Evolutionary conservation across 1,284 basidiomycete genomes (phyloP).

Genomic region (Lentinus polychrous): DNA sequence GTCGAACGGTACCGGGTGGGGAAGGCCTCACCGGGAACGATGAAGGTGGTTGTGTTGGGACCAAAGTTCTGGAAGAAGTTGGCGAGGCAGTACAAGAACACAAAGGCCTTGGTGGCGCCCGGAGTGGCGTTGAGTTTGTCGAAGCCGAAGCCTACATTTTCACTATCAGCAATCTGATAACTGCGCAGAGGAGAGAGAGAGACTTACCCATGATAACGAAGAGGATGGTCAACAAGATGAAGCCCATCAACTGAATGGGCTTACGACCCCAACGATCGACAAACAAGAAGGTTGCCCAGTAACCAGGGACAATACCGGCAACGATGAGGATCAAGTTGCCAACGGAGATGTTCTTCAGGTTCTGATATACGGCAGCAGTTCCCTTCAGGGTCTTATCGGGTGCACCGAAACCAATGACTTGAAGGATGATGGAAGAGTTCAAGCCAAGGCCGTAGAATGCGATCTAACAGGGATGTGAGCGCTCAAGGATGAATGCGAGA

Average conservation of each 20-base stretch:
- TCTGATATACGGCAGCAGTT: conserved; percentile 37
- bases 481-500: conserved; percentile 10
- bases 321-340: conserved; percentile 67
- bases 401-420: conserved; percentile 51
- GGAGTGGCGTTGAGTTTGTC: conserved; percentile 53
- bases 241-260: conserved; percentile 76
- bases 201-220: conserved; percentile 51
- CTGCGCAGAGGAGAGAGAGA: neutral
- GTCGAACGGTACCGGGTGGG: conserved; percentile 83
- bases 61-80: conserved; percentile 77
- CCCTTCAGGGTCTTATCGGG: conserved; percentile 27
- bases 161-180: neutral
- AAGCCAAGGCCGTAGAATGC: conserved; percentile 83
- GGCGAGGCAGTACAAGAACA: conserved; percentile 72
- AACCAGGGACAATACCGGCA: conserved; percentile 71
- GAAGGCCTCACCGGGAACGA: conserved; percentile 82
- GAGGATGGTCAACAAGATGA: conserved; percentile 58
- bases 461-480: conserved; percentile 38
- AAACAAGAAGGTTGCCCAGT: conserved; percentile 64
- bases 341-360: conserved; percentile 46
- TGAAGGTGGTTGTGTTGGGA: conserved; percentile 77
- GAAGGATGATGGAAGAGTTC: conserved; percentile 65
- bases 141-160: conserved; percentile 57
- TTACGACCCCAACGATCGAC: conserved; percentile 71
- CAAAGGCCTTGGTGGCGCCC: conserved; percentile 55